These are phyloP conservation scores for Euryodendron excelsum DNA, from an alignment of 148 eudicot genomes.

Conservation along the genomic window DNA sequence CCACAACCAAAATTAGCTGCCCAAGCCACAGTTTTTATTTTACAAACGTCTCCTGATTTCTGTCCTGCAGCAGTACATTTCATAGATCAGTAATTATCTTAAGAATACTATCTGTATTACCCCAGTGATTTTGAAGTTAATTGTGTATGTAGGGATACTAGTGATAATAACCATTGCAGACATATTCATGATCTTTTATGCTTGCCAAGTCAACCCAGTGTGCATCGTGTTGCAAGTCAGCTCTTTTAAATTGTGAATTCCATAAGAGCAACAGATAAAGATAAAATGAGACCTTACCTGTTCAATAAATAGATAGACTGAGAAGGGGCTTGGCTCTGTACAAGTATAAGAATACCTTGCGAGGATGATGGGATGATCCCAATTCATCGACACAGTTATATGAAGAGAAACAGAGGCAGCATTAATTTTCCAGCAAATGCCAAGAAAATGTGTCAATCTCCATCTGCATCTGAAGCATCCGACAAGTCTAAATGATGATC, in stretches of 20 bases:
- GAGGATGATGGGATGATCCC: conserved; percentile 35
- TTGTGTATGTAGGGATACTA: not conserved
- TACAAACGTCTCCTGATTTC: not conserved
- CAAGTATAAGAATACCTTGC: conserved; percentile 27
- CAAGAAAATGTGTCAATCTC: conserved; percentile 15
- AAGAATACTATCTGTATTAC: not conserved
- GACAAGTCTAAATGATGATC: conserved; percentile 11
- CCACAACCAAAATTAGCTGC: not conserved
- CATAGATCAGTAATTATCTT: not conserved
- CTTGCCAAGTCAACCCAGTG: not conserved
- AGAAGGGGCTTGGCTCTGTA: conserved; percentile 44
- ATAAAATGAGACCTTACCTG: conserved; percentile 19
- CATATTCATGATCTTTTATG: not conserved
- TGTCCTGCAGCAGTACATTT: not conserved
- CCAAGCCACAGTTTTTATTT: not conserved
- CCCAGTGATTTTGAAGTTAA: not conserved
- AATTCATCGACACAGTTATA: conserved; percentile 30
- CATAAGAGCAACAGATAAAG: not conserved
- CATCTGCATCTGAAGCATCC: conserved; percentile 15
- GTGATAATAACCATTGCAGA: not conserved
- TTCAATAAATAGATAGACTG: conserved; percentile 37
- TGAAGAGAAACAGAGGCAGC: conserved; percentile 27
- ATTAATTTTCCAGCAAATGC: conserved; percentile 21
- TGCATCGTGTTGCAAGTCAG: not conserved
- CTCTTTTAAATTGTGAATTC: not conserved